Evolutionary conservation across 129 eudicot genomes (phyloP).

Genomic region (Lactuca saligna): DNA sequence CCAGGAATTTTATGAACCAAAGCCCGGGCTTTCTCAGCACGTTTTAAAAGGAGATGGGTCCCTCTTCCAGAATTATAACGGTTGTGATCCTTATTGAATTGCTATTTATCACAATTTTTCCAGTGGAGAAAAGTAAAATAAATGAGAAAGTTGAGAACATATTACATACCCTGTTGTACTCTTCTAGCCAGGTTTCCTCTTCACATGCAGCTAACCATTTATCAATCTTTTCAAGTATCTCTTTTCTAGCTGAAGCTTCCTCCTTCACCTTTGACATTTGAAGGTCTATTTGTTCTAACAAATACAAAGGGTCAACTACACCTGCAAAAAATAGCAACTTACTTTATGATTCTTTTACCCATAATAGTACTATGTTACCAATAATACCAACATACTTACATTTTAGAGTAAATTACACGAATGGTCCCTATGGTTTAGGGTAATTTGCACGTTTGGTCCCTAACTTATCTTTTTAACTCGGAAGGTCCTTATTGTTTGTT

Average conservation of each 20-base stretch:
- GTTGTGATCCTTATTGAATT: conserved; percentile 56
- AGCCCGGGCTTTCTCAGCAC: conserved; percentile 80
- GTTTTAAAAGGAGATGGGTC: conserved; percentile 64
- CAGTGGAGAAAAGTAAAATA: neutral
- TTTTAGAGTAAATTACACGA: too few relatives aligned
- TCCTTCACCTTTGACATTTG: conserved; percentile 70
- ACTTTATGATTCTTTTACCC: neutral
- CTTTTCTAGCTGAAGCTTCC: conserved; percentile 78
- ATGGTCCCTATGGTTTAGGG: too few relatives aligned
- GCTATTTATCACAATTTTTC: too few relatives aligned
- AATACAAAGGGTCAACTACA: conserved; percentile 46
- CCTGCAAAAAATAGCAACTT: conserved; percentile 45
- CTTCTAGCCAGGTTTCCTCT: conserved; percentile 89
- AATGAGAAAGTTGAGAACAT: neutral
- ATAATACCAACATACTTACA: too few relatives aligned
- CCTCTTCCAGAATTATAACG: conserved; percentile 88
- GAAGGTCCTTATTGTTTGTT: too few relatives aligned
- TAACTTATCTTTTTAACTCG: too few relatives aligned
- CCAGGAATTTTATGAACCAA: conserved; percentile 76
- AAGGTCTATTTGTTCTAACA: conserved; percentile 62
- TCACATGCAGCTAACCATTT: conserved; percentile 86
- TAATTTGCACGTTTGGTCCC: too few relatives aligned
- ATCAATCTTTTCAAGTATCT: conserved; percentile 74
- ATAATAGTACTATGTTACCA: too few relatives aligned
- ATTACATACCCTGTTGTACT: conserved; percentile 62